These are phyloP conservation scores for Camillea tinctor DNA, from an alignment of 2,329 filamentous ascomycete genomes.

Conservation along the genomic window DNA sequence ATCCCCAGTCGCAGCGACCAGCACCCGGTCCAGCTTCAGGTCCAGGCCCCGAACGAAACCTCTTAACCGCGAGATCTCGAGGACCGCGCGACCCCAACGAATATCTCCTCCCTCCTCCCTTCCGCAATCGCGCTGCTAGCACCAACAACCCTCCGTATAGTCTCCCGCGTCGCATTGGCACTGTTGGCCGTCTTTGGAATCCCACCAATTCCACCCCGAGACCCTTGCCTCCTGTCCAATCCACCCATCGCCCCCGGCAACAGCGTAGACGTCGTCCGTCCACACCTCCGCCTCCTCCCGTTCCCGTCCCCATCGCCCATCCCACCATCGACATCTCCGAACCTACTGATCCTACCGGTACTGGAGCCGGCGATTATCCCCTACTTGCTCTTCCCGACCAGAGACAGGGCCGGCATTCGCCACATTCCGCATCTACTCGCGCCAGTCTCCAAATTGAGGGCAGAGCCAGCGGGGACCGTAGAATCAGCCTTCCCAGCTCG, in stretches of 20 bases:
- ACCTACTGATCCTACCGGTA: slow-evolving; percentile 37
- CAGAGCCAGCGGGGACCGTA: slow-evolving; percentile 43
- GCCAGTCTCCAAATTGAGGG: slow-evolving; percentile 53
- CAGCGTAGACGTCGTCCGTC: slow-evolving; percentile 48
- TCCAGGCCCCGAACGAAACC: slow-evolving; percentile 19
- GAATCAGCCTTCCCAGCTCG: slow-evolving; percentile 53
- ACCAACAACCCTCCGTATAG: slow-evolving; percentile 24
- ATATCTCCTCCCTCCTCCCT: slow-evolving; percentile 37
- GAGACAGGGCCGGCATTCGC: slow-evolving; percentile 44
- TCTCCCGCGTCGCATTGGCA: slow-evolving; percentile 39
- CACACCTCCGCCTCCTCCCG: slow-evolving; percentile 51
- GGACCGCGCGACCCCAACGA: slow-evolving; percentile 16
- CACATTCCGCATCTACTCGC: slow-evolving; percentile 42
- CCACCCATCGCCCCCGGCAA: slow-evolving; percentile 20
- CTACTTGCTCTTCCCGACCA: slow-evolving; percentile 52
- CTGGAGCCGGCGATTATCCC: slow-evolving; percentile 47
- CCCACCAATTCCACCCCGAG: slow-evolving; percentile 59
- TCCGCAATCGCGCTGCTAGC: slow-evolving; percentile 41
- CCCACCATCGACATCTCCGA: slow-evolving; percentile 40
- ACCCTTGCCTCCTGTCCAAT: slow-evolving; percentile 27
- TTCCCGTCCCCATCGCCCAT: slow-evolving; percentile 51
- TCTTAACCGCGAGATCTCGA: slow-evolving; percentile 17
- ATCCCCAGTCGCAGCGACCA: slow-evolving; percentile 7
- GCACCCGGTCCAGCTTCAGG: slow-evolving; percentile 1
- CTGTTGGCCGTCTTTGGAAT: slow-evolving; percentile 57